Base-by-base conservation (phyloP, 1,284 basidiomycete genomes). In the Cerioporus squamosus region DNA sequence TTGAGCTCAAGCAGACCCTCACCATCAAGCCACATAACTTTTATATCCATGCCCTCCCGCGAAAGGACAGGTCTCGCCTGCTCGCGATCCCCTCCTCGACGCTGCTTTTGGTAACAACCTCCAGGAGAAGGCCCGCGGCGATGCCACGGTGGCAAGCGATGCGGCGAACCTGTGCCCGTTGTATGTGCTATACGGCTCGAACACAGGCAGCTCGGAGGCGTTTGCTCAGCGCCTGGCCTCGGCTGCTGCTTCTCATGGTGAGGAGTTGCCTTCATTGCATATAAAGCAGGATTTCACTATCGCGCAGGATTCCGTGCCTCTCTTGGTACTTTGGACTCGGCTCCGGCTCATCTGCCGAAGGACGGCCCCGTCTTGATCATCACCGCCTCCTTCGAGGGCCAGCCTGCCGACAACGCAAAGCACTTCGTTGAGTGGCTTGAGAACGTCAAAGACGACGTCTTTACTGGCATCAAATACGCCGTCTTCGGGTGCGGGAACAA, bases 401-500 rank as follows among this genome's bases (percentile, higher is more conserved):
- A 79, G 64, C 80, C 81, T 3, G 76, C 81, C 2, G 80, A 82
- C 68, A 81, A 82, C 61, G 80, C 81, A 0, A 74, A 72, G 9
- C 74, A 75, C 44, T 82, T 81, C 58, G 72, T 82, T 24, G 72
- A 76, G 40, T 78, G 75, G 72, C 65, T 83, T 15, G 66, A 67
- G 23, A 68, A 63, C 46, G 64, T 75, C 3, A 51, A 74, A 22
- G 68, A 62, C 10, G 44, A 65, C 23, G 69, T 69, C 49, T 68
- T 79, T 45, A 59, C 68, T 2, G 74, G 70, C 18, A 74, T 81
- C 22, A 69, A 71, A 46, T 85, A 74, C 62, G 77, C 76, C 5
- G 78, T 85, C 20, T 83, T 85, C 63, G 82, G 82, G 1, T 81
- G 80, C 55, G 82, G 82, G 5, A 81, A 83, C 68, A 76, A 72